Percentiles rank a stretch among this genome's conserved stretches.
phyloP scores from a whole-genome alignment of 495 filamentous ascomycete genomes.

The Diplogelasinospora grovesii region DNA sequence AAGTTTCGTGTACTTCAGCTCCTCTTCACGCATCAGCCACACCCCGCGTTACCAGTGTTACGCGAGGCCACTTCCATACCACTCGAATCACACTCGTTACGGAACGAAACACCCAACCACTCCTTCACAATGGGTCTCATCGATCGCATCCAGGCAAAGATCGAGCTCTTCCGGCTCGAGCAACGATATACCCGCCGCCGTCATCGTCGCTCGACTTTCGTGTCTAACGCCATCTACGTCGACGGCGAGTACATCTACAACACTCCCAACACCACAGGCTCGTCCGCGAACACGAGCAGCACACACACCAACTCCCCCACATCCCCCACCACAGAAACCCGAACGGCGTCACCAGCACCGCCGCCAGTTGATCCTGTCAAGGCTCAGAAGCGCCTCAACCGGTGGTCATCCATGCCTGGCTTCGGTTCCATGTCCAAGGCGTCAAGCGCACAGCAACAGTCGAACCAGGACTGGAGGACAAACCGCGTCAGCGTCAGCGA shows the following conservation, averaged over 20 bases:
- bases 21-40: too few relatives aligned
- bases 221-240: constrained; percentile 79
- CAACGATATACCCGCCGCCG: constrained; percentile 84
- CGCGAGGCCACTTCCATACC: too few relatives aligned
- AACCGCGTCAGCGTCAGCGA: background rate
- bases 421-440: constrained; percentile 24
- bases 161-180: constrained; percentile 88
- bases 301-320: constrained; percentile 15
- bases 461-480: background rate
- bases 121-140: constrained; percentile 33
- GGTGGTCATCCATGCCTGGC: constrained; percentile 43
- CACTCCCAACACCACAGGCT: constrained; percentile 43
- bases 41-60: too few relatives aligned
- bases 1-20: too few relatives aligned
- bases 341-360: constrained; percentile 2
- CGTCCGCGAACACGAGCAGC: constrained; percentile 33
- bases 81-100: too few relatives aligned
- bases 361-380: constrained; percentile 1
- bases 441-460: background rate
- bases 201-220: constrained; percentile 73
- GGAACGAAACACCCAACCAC: too few relatives aligned
- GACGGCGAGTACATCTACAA: constrained; percentile 86
- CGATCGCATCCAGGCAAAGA: constrained; percentile 51
- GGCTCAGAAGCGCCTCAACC: constrained; percentile 33
- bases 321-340: constrained; percentile 8